Evolutionary conservation across 2,329 filamentous ascomycete species (phyloP).

Genomic region (Pseudogymnoascus sp.): DNA sequence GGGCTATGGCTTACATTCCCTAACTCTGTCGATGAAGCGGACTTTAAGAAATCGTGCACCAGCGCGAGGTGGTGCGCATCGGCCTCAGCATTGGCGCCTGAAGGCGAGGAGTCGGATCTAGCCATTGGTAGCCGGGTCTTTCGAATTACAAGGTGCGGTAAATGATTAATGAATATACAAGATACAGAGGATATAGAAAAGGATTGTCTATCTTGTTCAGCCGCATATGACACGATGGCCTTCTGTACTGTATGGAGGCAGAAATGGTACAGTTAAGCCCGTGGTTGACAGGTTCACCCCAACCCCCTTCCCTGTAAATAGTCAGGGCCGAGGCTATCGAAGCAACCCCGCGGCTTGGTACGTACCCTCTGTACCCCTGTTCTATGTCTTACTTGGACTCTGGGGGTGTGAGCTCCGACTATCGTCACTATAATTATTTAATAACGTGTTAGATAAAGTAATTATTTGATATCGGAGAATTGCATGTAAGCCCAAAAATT

Average conservation of each 20-base stretch:
- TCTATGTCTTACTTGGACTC: neutral
- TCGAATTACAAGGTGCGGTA: neutral
- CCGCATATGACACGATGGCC: neutral
- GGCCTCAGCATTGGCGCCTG: neutral
- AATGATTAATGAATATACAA: neutral
- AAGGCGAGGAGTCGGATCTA: neutral
- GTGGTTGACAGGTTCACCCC: neutral
- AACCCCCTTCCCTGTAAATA: neutral
- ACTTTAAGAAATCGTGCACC: neutral
- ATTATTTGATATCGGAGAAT: neutral
- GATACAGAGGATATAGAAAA: neutral
- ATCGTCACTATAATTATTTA: neutral
- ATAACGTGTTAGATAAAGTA: neutral
- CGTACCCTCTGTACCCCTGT: constrained; percentile 1
- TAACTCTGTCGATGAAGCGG: neutral
- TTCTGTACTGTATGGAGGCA: too few relatives aligned
- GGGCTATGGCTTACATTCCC: neutral
- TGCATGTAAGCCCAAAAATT: neutral
- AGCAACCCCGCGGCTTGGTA: neutral
- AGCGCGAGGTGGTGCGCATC: neutral
- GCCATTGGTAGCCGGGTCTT: neutral
- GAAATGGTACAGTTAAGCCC: neutral
- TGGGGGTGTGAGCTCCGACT: neutral
- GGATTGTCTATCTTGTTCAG: neutral
- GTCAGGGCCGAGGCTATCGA: neutral